phyloP scores from a whole-genome alignment of 1,139 yeast genomes.

The Scheffersomyces stambukii region DNA sequence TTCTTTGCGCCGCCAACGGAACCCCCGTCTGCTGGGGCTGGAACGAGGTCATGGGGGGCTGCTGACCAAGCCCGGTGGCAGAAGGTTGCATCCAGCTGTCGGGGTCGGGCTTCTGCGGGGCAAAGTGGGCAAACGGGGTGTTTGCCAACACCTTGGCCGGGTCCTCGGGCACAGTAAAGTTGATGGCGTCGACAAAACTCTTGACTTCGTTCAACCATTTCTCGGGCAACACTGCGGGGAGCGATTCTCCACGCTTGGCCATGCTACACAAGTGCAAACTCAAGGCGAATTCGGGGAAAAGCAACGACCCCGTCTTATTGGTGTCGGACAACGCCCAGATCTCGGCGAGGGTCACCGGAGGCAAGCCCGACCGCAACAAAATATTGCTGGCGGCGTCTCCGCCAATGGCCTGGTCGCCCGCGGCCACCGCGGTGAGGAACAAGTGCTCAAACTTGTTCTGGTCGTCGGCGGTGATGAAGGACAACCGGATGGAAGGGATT shows the following conservation, averaged over 20 bases:
- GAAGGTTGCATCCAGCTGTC: conserved; percentile 21
- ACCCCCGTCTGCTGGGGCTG: conserved; percentile 15
- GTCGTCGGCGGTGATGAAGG: conserved; percentile 81
- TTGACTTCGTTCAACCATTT: conserved; percentile 79
- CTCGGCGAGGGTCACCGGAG: conserved; percentile 74
- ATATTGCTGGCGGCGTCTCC: conserved; percentile 80
- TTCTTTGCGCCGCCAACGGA: conserved; percentile 3
- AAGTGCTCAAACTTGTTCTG: conserved; percentile 82
- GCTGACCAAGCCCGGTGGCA: conserved; percentile 13
- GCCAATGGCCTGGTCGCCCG: conserved; percentile 69
- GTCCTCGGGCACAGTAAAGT: conserved; percentile 69
- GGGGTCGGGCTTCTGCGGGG: conserved; percentile 17
- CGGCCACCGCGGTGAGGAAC: conserved; percentile 73
- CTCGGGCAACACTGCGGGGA: conserved; percentile 71
- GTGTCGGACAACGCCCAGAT: conserved; percentile 92
- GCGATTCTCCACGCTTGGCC: conserved; percentile 69
- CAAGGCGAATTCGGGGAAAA: conserved; percentile 93
- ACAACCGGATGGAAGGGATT: conserved; percentile 66
- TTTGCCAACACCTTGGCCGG: conserved; percentile 38
- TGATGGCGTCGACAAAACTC: conserved; percentile 84
- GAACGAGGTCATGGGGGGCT: conserved; percentile 10
- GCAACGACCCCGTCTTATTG: conserved; percentile 73
- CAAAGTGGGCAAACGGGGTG: conserved; percentile 42
- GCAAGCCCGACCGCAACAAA: conserved; percentile 73
- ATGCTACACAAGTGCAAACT: conserved; percentile 85